Percentiles rank a stretch among this genome's conserved stretches.
Evolutionary conservation across 2,329 filamentous ascomycete species (phyloP).

Genomic region (Pseudogymnoascus sp.): DNA sequence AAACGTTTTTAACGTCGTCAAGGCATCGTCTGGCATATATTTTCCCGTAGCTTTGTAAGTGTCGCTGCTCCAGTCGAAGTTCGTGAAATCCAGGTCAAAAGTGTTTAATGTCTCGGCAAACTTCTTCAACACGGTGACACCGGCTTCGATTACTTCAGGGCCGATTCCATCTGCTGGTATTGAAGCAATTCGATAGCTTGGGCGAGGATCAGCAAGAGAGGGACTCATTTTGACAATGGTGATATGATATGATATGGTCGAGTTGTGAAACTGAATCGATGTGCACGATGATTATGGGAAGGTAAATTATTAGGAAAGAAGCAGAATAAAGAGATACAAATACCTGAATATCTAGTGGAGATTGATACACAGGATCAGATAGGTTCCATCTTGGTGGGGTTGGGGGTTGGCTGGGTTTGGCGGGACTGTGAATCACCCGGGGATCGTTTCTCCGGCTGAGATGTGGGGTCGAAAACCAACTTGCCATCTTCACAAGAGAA

Average conservation of each 20-base stretch:
- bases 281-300: neutral
- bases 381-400: neutral
- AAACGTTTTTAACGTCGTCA: slow-evolving; percentile 46
- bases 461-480: neutral
- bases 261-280: neutral
- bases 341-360: neutral
- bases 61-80: slow-evolving; percentile 54
- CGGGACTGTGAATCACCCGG: neutral
- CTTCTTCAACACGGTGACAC: slow-evolving; percentile 52
- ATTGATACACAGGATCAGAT: neutral
- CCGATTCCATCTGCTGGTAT: slow-evolving; percentile 60
- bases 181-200: slow-evolving; percentile 45
- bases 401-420: neutral
- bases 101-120: slow-evolving; percentile 44
- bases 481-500: neutral
- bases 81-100: slow-evolving; percentile 54
- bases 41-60: slow-evolving; percentile 51
- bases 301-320: neutral
- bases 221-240: slow-evolving; percentile 10
- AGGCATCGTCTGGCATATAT: slow-evolving; percentile 52
- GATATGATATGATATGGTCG: neutral
- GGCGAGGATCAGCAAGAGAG: neutral
- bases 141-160: slow-evolving; percentile 53
- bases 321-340: neutral
- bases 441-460: neutral